Conservation (phyloP, 2,329 filamentous ascomycete genomes). For the Chaetomium sp. region DNA sequence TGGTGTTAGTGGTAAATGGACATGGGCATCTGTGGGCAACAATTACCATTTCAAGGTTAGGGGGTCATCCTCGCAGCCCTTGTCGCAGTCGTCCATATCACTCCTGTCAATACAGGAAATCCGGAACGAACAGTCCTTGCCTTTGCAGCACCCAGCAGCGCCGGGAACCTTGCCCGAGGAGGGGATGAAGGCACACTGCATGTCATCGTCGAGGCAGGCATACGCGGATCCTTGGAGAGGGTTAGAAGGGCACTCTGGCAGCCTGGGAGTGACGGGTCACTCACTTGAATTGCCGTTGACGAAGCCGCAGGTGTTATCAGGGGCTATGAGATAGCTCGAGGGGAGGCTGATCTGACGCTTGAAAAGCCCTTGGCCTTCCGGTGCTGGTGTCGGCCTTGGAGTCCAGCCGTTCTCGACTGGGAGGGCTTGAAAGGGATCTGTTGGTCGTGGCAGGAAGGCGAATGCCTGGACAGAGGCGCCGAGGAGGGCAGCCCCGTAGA, state of each 20-base stretch:
- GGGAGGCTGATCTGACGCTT: slow-evolving; percentile 38
- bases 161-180: slow-evolving; percentile 39
- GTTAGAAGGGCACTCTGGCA: background rate
- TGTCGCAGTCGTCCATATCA: slow-evolving; percentile 45
- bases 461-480: slow-evolving; percentile 42
- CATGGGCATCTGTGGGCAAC: background rate
- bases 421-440: slow-evolving; percentile 38
- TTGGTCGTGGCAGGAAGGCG: slow-evolving; percentile 43
- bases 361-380: slow-evolving; percentile 39
- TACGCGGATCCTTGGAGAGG: slow-evolving; percentile 42
- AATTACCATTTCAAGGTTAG: slow-evolving; percentile 51
- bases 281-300: slow-evolving; percentile 46
- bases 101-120: slow-evolving; percentile 46
- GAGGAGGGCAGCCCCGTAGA: slow-evolving; percentile 39
- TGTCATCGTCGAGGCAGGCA: slow-evolving; percentile 41
- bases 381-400: slow-evolving; percentile 48
- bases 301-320: slow-evolving; percentile 56
- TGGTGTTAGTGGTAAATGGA: slow-evolving; percentile 26
- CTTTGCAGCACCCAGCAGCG: slow-evolving; percentile 48
- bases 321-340: slow-evolving; percentile 47
- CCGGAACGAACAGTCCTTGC: slow-evolving; percentile 41
- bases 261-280: background rate
- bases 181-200: slow-evolving; percentile 46
- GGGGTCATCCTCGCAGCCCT: slow-evolving; percentile 45
- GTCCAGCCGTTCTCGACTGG: slow-evolving; percentile 40